Percentiles rank a stretch among this genome's conserved stretches.
These are phyloP conservation scores for Ceratocystis huliohia DNA, from an alignment of 2,329 filamentous ascomycete genomes.

Conservation along the genomic window DNA sequence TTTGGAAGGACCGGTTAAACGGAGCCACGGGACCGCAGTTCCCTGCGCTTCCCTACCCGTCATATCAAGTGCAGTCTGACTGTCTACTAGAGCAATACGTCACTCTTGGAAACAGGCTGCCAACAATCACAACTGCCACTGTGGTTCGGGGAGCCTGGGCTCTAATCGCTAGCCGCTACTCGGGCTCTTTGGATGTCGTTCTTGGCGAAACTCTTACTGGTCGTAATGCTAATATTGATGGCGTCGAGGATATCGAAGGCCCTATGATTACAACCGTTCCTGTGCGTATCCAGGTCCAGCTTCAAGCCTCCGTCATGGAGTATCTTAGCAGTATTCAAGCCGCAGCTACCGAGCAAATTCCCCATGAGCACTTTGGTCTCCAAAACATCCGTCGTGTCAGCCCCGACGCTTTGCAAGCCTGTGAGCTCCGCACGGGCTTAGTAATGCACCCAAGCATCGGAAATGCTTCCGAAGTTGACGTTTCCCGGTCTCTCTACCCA, in stretches of 20 bases:
- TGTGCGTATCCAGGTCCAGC: conserved; percentile 37
- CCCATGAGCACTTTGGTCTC: conserved; percentile 51
- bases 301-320: conserved; percentile 33
- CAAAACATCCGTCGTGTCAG: conserved; percentile 47
- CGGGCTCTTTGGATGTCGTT: conserved; percentile 39
- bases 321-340: conserved; percentile 46
- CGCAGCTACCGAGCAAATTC: conserved; percentile 43
- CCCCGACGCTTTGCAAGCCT: conserved; percentile 41
- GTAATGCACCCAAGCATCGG: conserved; percentile 38
- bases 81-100: conserved; percentile 43
- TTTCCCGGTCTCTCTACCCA: conserved; percentile 27
- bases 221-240: conserved; percentile 37
- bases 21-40: conserved; percentile 37
- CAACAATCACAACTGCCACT: conserved; percentile 38
- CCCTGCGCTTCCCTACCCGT: conserved; percentile 34
- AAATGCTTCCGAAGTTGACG: conserved; percentile 22
- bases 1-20: conserved; percentile 36
- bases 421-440: conserved; percentile 42
- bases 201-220: conserved; percentile 50
- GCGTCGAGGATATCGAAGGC: conserved; percentile 43
- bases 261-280: conserved; percentile 51
- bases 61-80: conserved; percentile 40
- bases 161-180: conserved; percentile 41
- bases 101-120: conserved; percentile 26
- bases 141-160: conserved; percentile 49